Percentiles rank a stretch among this genome's conserved stretches.
These are phyloP conservation scores for Pleurotus citrinopileatus DNA, from an alignment of 768 basidiomycete genomes.

Conservation along the genomic window DNA sequence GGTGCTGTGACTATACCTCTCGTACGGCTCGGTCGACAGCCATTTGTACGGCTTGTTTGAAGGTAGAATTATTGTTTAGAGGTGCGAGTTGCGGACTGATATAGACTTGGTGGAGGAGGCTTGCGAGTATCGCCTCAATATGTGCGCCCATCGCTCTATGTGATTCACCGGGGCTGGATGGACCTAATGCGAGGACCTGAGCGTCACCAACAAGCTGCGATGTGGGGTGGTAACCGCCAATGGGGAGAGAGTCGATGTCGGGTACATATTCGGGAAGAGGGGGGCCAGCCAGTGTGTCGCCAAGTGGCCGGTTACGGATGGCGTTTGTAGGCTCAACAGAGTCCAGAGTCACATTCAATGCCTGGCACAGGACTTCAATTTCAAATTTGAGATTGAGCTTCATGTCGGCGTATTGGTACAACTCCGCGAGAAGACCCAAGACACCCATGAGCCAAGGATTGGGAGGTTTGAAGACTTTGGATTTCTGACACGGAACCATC, in stretches of 20 bases:
- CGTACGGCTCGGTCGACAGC: constrained; percentile 94
- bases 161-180: constrained; percentile 57
- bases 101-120: constrained; percentile 68
- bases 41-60: constrained; percentile 88
- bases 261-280: constrained; percentile 75
- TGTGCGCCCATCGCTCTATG: constrained; percentile 72
- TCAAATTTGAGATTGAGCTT: constrained; percentile 98
- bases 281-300: constrained; percentile 55
- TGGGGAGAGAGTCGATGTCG: constrained; percentile 78
- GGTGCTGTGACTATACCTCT: too few relatives aligned
- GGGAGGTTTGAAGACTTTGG: constrained; percentile 90
- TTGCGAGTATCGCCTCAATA: constrained; percentile 75
- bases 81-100: constrained; percentile 77
- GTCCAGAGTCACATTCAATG: constrained; percentile 84
- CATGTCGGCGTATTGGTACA: constrained; percentile 96
- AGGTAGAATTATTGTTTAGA: constrained; percentile 71
- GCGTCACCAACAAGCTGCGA: constrained; percentile 44
- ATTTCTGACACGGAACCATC: constrained; percentile 85
- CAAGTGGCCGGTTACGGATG: constrained; percentile 71
- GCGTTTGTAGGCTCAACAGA: constrained; percentile 80
- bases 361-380: constrained; percentile 95
- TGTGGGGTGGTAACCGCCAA: constrained; percentile 62
- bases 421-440: constrained; percentile 84
- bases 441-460: constrained; percentile 99
- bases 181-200: constrained; percentile 61